Conservation (phyloP, 805 yeast species). For the Teunomyces stri region DNA sequence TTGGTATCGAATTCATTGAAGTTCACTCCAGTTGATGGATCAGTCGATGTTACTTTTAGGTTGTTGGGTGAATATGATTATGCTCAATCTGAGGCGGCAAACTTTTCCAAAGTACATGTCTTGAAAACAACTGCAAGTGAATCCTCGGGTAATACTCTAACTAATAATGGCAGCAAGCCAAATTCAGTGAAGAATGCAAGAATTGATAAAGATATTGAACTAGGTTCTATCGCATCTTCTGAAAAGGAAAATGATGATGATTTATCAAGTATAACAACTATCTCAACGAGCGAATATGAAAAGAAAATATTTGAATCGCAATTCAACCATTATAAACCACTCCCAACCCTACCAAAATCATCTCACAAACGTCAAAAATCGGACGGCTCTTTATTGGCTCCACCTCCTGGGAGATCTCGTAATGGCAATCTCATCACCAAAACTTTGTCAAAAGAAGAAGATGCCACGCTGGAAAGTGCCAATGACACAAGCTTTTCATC, state of each 20-base stretch:
- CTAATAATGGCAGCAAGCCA: background rate
- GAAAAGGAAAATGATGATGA: slow-evolving; percentile 15
- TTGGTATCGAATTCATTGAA: slow-evolving; percentile 86
- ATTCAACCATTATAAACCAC: slow-evolving; percentile 25
- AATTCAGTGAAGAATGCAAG: background rate
- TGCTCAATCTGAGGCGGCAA: slow-evolving; percentile 36
- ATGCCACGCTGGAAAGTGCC: background rate
- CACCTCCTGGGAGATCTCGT: background rate
- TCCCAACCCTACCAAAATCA: slow-evolving; percentile 15
- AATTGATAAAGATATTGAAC: background rate
- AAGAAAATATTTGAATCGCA: slow-evolving; percentile 37
- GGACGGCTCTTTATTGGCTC: background rate
- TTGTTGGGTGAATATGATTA: slow-evolving; percentile 69
- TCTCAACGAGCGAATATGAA: slow-evolving; percentile 39
- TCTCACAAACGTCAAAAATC: background rate
- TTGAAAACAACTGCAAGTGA: slow-evolving; percentile 16
- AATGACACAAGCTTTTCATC: slow-evolving; percentile 1
- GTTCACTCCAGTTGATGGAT: slow-evolving; percentile 88
- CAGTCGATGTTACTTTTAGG: slow-evolving; percentile 61
- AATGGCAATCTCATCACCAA: background rate
- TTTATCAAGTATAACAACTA: slow-evolving; percentile 27
- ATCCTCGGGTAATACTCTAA: background rate
- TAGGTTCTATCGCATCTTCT: background rate
- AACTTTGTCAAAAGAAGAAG: background rate
- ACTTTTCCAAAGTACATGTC: slow-evolving; percentile 48